A percentile compares a stretch with the other conserved stretches of the same genome.
These are phyloP conservation scores for Calocera cornea DNA, from an alignment of 768 basidiomycete genomes.

Conservation along the genomic window DNA sequence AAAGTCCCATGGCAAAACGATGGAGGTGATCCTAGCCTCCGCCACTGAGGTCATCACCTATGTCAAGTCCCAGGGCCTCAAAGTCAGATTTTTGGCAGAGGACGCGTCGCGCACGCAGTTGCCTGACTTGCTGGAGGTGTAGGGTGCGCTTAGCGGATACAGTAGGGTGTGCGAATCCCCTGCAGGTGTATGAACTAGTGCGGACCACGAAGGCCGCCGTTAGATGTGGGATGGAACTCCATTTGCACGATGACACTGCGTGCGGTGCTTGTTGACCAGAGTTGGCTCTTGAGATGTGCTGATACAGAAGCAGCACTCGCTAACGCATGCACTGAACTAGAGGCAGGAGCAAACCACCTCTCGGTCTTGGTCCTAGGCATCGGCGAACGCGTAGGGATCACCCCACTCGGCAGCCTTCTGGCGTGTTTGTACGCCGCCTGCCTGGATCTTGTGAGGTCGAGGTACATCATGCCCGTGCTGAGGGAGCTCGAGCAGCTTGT, in stretches of 20 bases:
- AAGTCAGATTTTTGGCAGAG: too few relatives aligned
- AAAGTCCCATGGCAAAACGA: too few relatives aligned
- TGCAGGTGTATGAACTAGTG: constrained; percentile 97
- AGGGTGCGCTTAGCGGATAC: constrained; percentile 98
- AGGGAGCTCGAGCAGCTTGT: constrained; percentile 98
- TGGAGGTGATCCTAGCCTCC: too few relatives aligned
- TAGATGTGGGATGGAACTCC: constrained; percentile 91
- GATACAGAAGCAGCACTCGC: constrained; percentile 58
- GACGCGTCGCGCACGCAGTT: too few relatives aligned
- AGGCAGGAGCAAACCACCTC: constrained; percentile 97
- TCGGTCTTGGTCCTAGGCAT: constrained; percentile 97
- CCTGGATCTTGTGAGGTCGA: constrained; percentile 97
- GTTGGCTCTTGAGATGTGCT: neutral
- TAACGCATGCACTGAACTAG: constrained; percentile 94
- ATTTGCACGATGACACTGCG: constrained; percentile 90
- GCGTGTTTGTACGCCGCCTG: constrained; percentile 93
- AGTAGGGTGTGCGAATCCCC: constrained; percentile 94
- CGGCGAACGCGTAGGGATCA: constrained; percentile 97
- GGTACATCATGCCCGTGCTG: constrained; percentile 95
- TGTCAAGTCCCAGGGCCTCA: too few relatives aligned
- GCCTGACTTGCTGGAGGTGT: too few relatives aligned
- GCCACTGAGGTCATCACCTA: too few relatives aligned
- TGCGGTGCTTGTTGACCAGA: constrained; percentile 49
- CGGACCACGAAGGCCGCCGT: constrained; percentile 92
- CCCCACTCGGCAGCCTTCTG: constrained; percentile 89